Evolutionary conservation across 2,329 filamentous ascomycete species (phyloP).

Genomic region (Magnaporthiopsis incrustans): DNA sequence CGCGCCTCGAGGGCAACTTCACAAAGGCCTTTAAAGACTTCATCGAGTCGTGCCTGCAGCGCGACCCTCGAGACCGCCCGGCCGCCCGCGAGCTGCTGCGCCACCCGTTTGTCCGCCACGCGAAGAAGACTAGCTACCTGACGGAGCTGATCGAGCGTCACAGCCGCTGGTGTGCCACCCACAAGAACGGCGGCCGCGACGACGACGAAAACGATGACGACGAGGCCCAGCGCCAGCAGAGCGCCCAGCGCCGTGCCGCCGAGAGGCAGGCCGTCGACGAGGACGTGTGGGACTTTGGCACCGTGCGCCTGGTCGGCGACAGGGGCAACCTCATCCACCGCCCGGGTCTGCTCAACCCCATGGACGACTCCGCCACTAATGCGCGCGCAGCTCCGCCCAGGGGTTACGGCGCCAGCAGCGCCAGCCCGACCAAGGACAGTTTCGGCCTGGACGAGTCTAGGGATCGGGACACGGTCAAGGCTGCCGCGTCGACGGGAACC

Average conservation of each 20-base stretch:
- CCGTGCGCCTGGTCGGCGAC: constrained; percentile 71
- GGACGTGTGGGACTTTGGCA: constrained; percentile 98
- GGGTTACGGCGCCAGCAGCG: constrained; percentile 24
- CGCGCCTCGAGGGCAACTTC: constrained; percentile 71
- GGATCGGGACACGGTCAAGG: constrained; percentile 48
- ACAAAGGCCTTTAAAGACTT: constrained; percentile 80
- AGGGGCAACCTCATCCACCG: constrained; percentile 48
- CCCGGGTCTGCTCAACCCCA: constrained; percentile 51
- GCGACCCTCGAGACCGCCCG: constrained; percentile 83
- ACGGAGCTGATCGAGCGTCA: constrained; percentile 92
- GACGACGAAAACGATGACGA: constrained; percentile 56
- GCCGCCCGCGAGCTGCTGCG: constrained; percentile 79
- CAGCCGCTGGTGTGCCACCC: constrained; percentile 75
- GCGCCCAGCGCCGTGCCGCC: constrained; percentile 22
- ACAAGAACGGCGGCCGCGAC: constrained; percentile 55
- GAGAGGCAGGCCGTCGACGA: constrained; percentile 58
- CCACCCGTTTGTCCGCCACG: constrained; percentile 82
- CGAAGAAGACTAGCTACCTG: constrained; percentile 92
- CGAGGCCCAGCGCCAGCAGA: constrained; percentile 28
- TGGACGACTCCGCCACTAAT: constrained; percentile 79
- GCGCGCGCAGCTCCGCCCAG: constrained; percentile 44
- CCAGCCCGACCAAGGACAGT: constrained; percentile 43
- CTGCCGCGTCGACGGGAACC: constrained; percentile 33
- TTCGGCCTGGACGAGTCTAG: constrained; percentile 22
- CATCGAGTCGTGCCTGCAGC: constrained; percentile 72